Percentiles rank a stretch among this genome's conserved stretches.
Conservation (phyloP, 2,329 filamentous ascomycete species). For the Arthroderma sp. region DNA sequence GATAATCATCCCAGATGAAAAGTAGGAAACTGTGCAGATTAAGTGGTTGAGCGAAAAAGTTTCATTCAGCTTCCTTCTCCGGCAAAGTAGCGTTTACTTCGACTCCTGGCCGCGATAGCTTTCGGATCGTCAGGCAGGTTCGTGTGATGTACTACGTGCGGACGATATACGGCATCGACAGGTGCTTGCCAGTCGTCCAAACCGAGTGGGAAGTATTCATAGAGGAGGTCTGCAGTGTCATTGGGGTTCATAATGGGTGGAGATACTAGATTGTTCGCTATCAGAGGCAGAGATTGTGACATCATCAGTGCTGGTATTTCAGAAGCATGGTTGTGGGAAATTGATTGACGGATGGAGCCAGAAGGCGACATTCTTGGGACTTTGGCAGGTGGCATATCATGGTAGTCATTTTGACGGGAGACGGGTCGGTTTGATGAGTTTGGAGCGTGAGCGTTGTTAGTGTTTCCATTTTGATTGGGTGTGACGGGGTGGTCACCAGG, state of each 20-base stretch:
- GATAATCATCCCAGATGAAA: neutral
- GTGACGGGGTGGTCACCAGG: slow-evolving; percentile 15
- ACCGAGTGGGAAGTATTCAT: slow-evolving; percentile 88
- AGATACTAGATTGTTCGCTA: slow-evolving; percentile 32
- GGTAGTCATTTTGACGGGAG: neutral
- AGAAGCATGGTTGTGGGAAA: slow-evolving; percentile 14
- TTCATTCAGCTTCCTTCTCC: slow-evolving; percentile 16
- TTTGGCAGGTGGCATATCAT: neutral
- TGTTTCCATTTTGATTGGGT: neutral
- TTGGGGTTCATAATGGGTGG: slow-evolving; percentile 37
- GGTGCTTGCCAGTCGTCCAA: slow-evolving; percentile 86
- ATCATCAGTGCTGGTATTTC: slow-evolving; percentile 19
- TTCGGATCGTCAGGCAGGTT: slow-evolving; percentile 55
- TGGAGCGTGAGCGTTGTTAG: neutral
- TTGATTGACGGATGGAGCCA: slow-evolving; percentile 15
- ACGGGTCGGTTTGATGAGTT: neutral
- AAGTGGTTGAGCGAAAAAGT: neutral
- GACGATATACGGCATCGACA: slow-evolving; percentile 78
- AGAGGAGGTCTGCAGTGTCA: slow-evolving; percentile 71
- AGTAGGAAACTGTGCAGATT: neutral
- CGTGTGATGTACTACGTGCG: slow-evolving; percentile 87
- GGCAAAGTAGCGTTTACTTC: slow-evolving; percentile 59
- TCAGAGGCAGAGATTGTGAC: slow-evolving; percentile 15
- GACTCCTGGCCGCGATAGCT: slow-evolving; percentile 51
- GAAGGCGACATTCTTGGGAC: slow-evolving; percentile 1